Evolutionary conservation across 2,329 filamentous ascomycete species (phyloP).

Genomic region (Epichloe hybrida): DNA sequence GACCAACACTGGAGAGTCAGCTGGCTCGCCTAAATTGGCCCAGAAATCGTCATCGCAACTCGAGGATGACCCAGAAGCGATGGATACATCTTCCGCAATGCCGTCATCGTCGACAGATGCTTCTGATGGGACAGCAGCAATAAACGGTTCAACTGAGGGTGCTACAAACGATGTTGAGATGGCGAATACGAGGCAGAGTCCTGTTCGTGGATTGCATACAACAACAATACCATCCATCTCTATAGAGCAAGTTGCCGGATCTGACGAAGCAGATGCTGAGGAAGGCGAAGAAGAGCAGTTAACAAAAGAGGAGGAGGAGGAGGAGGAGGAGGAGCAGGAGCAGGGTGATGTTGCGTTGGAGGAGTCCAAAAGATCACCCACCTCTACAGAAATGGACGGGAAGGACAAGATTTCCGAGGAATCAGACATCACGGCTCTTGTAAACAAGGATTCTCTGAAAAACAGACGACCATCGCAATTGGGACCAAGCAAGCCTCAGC

Average conservation of each 20-base stretch:
- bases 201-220: neutral
- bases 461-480: constrained; percentile 1
- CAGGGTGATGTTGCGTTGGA: neutral
- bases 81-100: neutral
- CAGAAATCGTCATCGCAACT: neutral
- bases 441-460: neutral
- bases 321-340: neutral
- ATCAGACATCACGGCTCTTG: neutral
- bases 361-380: neutral
- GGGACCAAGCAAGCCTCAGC: constrained; percentile 14
- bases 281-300: neutral
- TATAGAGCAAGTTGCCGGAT: neutral
- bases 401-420: neutral
- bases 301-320: neutral
- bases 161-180: neutral
- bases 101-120: neutral
- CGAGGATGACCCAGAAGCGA: neutral
- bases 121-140: neutral
- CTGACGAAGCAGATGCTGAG: neutral
- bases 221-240: constrained; percentile 2
- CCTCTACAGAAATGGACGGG: neutral
- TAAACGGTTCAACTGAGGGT: neutral
- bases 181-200: neutral
- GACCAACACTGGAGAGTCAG: neutral
- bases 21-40: neutral